phyloP scores from a whole-genome alignment of 805 yeast species.

The Zygosaccharomyces gambellarensis region DNA sequence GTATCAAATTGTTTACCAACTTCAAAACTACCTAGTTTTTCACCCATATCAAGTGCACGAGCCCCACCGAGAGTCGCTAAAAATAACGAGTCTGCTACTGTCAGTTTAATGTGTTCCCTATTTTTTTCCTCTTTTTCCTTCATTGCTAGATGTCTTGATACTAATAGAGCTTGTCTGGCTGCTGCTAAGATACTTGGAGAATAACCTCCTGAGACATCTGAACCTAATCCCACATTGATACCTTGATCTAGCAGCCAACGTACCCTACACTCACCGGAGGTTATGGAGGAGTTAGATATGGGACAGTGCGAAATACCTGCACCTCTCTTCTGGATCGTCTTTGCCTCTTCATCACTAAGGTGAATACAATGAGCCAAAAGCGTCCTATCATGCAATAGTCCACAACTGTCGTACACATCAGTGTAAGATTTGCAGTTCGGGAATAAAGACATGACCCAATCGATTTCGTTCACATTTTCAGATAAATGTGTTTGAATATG shows the following conservation, averaged over 20 bases:
- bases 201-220: conserved; percentile 76
- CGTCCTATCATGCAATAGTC: conserved; percentile 59
- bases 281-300: conserved; percentile 77
- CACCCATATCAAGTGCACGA: conserved; percentile 53
- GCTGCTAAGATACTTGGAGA: conserved; percentile 58
- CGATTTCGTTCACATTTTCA: conserved; percentile 72
- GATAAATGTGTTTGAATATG: conserved; percentile 90
- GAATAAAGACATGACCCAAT: conserved; percentile 65
- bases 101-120: conserved; percentile 43
- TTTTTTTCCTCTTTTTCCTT: conserved; percentile 38
- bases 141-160: conserved; percentile 68
- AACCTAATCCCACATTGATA: conserved; percentile 75
- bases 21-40: conserved; percentile 62
- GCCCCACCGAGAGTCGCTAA: conserved; percentile 93
- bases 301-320: conserved; percentile 93
- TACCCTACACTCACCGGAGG: conserved; percentile 87
- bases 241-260: conserved; percentile 59
- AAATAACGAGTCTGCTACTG: conserved; percentile 66
- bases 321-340: conserved; percentile 46
- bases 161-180: conserved; percentile 66
- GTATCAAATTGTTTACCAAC: conserved; percentile 81
- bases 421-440: conserved; percentile 70
- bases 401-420: conserved; percentile 65
- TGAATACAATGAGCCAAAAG: conserved; percentile 89
- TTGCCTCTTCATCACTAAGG: conserved; percentile 58